Evolutionary conservation across 805 yeast species (phyloP).

Genomic region (Phaffomyces antillensis): DNA sequence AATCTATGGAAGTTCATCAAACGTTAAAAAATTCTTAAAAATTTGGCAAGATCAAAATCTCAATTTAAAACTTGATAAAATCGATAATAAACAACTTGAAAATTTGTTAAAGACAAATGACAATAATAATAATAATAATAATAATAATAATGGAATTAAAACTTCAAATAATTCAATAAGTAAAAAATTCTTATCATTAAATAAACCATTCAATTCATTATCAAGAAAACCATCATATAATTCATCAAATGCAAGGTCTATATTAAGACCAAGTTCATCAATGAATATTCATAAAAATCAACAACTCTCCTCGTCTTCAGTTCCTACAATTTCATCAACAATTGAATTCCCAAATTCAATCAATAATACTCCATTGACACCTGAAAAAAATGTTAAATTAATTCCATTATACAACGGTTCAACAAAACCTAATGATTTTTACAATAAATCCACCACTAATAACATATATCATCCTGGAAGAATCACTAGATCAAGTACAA

Average conservation of each 20-base stretch:
- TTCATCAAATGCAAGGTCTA: neutral
- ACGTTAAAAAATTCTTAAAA: neutral
- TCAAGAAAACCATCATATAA: neutral
- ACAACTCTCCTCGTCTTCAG: no score
- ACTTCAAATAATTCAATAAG: neutral
- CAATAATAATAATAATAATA: neutral
- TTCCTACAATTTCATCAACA: no score
- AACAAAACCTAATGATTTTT: no score
- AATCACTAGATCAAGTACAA: neutral
- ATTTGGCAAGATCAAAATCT: neutral
- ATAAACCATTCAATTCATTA: neutral
- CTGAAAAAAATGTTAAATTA: neutral
- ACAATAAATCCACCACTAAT: neutral
- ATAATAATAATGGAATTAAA: neutral
- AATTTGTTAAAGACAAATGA: neutral
- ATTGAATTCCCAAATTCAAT: no score
- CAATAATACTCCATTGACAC: no score
- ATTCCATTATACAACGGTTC: neutral
- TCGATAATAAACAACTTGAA: neutral
- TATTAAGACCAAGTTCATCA: neutral
- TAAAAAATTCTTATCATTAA: neutral
- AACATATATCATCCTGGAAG: neutral
- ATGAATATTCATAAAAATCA: neutral
- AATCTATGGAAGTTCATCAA: neutral
- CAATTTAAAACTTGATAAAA: no score